Evolutionary conservation across 2,329 filamentous ascomycete species (phyloP), one percentile per base, ranked within the genome.

Genomic region (Sclerotinia spermophila): DNA sequence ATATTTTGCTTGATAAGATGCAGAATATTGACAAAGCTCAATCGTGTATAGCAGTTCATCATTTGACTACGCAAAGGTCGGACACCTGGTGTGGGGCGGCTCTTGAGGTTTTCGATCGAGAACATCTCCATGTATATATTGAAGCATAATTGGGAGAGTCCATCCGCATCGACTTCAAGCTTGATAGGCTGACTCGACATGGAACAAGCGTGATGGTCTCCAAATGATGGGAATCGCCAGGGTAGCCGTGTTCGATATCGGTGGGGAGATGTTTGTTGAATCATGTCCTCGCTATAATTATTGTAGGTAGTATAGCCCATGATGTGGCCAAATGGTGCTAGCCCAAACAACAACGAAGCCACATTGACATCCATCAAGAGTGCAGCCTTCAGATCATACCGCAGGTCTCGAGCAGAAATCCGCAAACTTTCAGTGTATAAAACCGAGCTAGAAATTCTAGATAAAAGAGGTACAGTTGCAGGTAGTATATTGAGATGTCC

Each of bases 361-460:
- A 66, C 4, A 27, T 65, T 27, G 35, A 53, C 45, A 30, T 66
- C 44, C 62, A 66, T 66, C 35, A 21, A 19, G 21, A 66, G 62
- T 30, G 17, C 45, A 38, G 62, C 21, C 45, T 40, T 38, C 38
- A 53, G n/a, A 8, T 66, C 27, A 13, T 53, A 8, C n/a, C 53
- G 24, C 0, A 45, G 10, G 1, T 66, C 6, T 13, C 7, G 33
- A n/a, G n/a, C 3, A 53, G 15, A 30, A 3, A 15, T 24, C 11
- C 21, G 15, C 10, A 40, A 53, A 40, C 33, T 66, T 53, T 66
- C 62, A 24, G 62, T 66, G 5, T 53, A 66, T 27, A 66, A 24
- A 21, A 53, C 62, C 27, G 45, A 66, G 19, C 45, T 66, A 2
- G 24, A 15, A 27, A 24, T 53, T 21, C 19, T 53, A 30, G 45